Percentiles rank a stretch among this genome's conserved stretches.
phyloP scores from a whole-genome alignment of 2,329 filamentous ascomycete species.

The Pezicula carpinea region DNA sequence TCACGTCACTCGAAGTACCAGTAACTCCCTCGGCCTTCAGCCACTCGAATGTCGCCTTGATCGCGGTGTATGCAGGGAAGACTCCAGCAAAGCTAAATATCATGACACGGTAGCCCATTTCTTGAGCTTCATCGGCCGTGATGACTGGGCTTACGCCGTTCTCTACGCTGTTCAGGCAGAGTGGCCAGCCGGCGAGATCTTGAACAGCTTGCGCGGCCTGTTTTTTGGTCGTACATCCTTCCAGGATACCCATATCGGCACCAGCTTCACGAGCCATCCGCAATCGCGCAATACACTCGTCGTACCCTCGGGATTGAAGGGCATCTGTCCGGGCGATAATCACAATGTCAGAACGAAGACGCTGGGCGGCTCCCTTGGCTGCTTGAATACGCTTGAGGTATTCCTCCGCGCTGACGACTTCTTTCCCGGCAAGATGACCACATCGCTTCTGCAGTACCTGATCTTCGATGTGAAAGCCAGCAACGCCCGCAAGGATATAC shows the following conservation, averaged over 20 bases:
- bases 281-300: constrained; percentile 48
- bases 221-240: constrained; percentile 48
- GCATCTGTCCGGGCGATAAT: constrained; percentile 62
- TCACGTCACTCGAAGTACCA: constrained; percentile 38
- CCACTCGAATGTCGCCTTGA: constrained; percentile 32
- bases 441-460: constrained; percentile 62
- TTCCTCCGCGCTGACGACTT: constrained; percentile 46
- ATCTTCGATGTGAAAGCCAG: constrained; percentile 57
- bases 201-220: constrained; percentile 41
- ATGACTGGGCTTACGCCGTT: constrained; percentile 51
- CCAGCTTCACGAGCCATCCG: constrained; percentile 46
- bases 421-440: constrained; percentile 58
- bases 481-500: constrained; percentile 52
- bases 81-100: constrained; percentile 51
- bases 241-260: constrained; percentile 56
- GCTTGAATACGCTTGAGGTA: constrained; percentile 54
- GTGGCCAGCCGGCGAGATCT: constrained; percentile 43
- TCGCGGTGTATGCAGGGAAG: constrained; percentile 40
- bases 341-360: constrained; percentile 51
- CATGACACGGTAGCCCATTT: constrained; percentile 53
- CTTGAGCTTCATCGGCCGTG: constrained; percentile 45
- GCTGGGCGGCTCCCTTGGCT: constrained; percentile 44
- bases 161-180: constrained; percentile 54
- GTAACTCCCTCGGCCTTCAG: constrained; percentile 34
- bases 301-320: constrained; percentile 51